These are phyloP conservation scores for Debaryomyces tyrocola DNA, from an alignment of 805 yeast species.

Conservation along the genomic window DNA sequence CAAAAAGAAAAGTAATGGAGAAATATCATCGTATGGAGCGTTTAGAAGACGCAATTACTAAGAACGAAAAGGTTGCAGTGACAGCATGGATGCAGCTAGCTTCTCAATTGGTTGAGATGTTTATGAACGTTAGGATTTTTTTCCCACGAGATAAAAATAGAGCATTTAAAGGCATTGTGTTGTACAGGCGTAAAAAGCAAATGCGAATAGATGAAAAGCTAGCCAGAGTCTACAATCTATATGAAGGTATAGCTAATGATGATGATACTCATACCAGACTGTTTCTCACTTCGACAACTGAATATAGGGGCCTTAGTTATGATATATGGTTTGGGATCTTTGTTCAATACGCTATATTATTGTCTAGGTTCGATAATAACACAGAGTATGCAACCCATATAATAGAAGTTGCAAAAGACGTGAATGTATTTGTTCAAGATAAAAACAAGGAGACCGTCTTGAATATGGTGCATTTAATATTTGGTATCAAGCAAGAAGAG, in stretches of 20 bases:
- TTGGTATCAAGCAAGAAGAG: slow-evolving; percentile 51
- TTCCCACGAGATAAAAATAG: slow-evolving; percentile 76
- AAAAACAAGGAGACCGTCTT: slow-evolving; percentile 58
- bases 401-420: slow-evolving; percentile 70
- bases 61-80: slow-evolving; percentile 56
- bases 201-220: slow-evolving; percentile 73
- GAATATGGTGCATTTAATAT: slow-evolving; percentile 65
- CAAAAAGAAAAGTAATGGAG: slow-evolving; percentile 56
- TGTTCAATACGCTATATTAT: slow-evolving; percentile 71
- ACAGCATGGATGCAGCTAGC: slow-evolving; percentile 83
- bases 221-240: slow-evolving; percentile 63
- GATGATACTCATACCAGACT: slow-evolving; percentile 24
- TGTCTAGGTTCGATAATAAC: slow-evolving; percentile 67
- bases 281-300: slow-evolving; percentile 50
- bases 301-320: slow-evolving; percentile 73
- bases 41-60: slow-evolving; percentile 36
- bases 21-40: slow-evolving; percentile 56
- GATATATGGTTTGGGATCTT: slow-evolving; percentile 85
- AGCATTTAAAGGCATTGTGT: slow-evolving; percentile 64
- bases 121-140: slow-evolving; percentile 73
- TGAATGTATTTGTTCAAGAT: slow-evolving; percentile 75
- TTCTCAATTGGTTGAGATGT: slow-evolving; percentile 78
- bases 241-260: slow-evolving; percentile 50
- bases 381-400: slow-evolving; percentile 49
- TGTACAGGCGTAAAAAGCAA: slow-evolving; percentile 58